Evolutionary conservation across 768 basidiomycete species (phyloP).

Genomic region (Rhodotorula paludigena): DNA sequence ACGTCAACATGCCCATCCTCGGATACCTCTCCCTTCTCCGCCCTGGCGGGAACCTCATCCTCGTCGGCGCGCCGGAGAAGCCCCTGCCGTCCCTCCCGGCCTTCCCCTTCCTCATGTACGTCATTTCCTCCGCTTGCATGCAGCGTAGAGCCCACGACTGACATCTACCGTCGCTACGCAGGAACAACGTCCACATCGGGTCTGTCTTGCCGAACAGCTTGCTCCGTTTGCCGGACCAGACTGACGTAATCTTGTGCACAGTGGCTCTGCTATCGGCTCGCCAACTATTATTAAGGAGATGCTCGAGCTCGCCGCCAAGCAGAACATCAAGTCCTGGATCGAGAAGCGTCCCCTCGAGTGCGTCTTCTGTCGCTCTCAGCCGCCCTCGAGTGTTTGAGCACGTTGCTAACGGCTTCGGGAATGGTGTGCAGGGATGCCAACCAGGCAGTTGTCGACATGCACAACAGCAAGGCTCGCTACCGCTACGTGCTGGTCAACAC

Average conservation of each 20-base stretch:
- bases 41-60: slow-evolving; percentile 58
- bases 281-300: slow-evolving; percentile 51
- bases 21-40: slow-evolving; percentile 57
- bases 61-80: slow-evolving; percentile 34
- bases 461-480: slow-evolving; percentile 54
- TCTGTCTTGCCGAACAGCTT: too few relatives aligned
- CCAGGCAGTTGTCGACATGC: slow-evolving; percentile 54
- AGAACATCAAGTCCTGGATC: slow-evolving; percentile 55
- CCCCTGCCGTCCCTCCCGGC: slow-evolving; percentile 31
- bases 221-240: too few relatives aligned
- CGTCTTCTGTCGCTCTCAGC: slow-evolving; percentile 42
- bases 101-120: slow-evolving; percentile 24
- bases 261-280: slow-evolving; percentile 40
- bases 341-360: slow-evolving; percentile 40
- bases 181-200: slow-evolving; percentile 32
- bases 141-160: neutral
- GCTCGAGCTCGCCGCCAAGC: slow-evolving; percentile 58
- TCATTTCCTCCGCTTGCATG: too few relatives aligned
- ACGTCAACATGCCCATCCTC: slow-evolving; percentile 51
- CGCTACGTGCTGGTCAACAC: slow-evolving; percentile 38
- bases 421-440: slow-evolving; percentile 20
- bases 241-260: too few relatives aligned
- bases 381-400: too few relatives aligned
- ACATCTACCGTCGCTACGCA: slow-evolving; percentile 30
- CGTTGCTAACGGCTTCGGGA: too few relatives aligned